Conservation (phyloP, 2,329 filamentous ascomycete genomes). For the Fusarium sp. region DNA sequence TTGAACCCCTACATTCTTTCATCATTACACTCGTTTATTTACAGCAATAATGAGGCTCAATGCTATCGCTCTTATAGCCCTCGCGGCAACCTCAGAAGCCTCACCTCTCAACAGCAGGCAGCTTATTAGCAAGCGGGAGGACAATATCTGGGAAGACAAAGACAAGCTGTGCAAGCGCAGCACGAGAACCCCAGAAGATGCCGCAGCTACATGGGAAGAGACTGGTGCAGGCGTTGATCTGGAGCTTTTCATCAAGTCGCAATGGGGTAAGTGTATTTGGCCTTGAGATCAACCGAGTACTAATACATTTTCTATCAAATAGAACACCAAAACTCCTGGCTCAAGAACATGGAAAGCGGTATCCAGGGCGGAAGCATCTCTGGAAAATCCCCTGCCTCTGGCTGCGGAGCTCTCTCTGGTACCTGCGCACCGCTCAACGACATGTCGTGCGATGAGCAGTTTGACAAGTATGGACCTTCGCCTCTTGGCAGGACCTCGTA, state of each 20-base stretch:
- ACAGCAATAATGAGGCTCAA: neutral
- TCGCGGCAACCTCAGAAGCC: neutral
- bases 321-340: constrained; percentile 10
- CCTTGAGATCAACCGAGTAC: neutral
- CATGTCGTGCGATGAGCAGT: constrained; percentile 19
- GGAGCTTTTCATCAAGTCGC: neutral
- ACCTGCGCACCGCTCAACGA: constrained; percentile 11
- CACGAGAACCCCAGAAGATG: neutral
- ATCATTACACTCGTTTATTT: too few species aligned
- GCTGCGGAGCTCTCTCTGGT: constrained; percentile 7
- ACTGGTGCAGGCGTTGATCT: neutral
- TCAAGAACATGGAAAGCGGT: constrained; percentile 8
- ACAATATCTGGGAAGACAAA: neutral
- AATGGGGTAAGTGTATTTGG: neutral
- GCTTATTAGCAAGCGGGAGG: neutral
- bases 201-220: neutral
- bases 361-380: neutral
- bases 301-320: neutral
- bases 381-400: neutral
- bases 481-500: constrained; percentile 22
- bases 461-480: constrained; percentile 9
- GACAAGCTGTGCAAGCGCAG: neutral
- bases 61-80: neutral
- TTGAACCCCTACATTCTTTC: too few species aligned
- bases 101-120: neutral